Conservation (phyloP, 306 rosid species). For the Vigna radiata region DNA sequence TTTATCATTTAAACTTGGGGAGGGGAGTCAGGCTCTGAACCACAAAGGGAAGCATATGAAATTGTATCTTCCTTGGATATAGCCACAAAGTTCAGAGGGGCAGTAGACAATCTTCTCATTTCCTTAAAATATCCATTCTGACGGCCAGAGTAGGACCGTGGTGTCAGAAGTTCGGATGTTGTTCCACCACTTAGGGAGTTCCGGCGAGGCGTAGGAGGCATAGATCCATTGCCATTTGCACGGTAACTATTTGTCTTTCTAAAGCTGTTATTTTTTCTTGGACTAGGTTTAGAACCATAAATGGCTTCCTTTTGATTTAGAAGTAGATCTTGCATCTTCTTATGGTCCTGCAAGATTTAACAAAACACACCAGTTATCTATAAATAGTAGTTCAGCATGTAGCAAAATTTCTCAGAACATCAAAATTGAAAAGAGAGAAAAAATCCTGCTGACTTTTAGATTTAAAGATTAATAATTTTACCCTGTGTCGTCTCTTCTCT, state of each 20-base stretch:
- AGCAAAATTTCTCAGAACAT: conserved; percentile 18
- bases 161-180: conserved; percentile 81
- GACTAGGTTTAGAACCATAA: conserved; percentile 95
- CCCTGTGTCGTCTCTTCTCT: conserved; percentile 79
- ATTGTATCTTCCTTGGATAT: conserved; percentile 89
- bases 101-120: conserved; percentile 80
- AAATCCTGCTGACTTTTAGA: neutral
- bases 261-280: conserved; percentile 83
- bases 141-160: conserved; percentile 88
- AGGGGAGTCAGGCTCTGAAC: conserved; percentile 94
- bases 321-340: conserved; percentile 93
- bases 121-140: conserved; percentile 93
- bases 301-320: conserved; percentile 90
- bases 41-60: conserved; percentile 82
- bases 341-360: conserved; percentile 74
- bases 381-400: conserved; percentile 7
- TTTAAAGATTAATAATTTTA: conserved; percentile 38
- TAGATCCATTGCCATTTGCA: conserved; percentile 79
- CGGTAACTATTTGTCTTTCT: conserved; percentile 78
- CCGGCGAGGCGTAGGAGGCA: conserved; percentile 93
- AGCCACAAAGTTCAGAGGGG: conserved; percentile 89
- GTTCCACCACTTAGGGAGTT: conserved; percentile 77
- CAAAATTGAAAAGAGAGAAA: neutral
- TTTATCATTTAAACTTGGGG: conserved; percentile 60
- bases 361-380: neutral